Conservation (phyloP, 2,329 filamentous ascomycete genomes). For the Phoma sp. region DNA sequence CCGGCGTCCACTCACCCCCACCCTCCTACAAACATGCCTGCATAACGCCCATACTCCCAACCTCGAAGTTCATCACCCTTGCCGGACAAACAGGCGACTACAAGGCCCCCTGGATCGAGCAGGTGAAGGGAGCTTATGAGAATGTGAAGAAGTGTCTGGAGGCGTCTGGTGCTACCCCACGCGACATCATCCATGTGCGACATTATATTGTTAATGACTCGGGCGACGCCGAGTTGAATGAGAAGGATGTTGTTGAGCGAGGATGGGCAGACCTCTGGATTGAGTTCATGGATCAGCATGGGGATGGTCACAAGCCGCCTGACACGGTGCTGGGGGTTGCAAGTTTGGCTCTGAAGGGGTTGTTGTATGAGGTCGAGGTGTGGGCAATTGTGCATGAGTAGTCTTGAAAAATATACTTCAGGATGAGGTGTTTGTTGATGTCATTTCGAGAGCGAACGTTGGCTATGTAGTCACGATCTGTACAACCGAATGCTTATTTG, state of each 20-base stretch:
- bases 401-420: not conserved
- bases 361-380: conserved; percentile 45
- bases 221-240: conserved; percentile 31
- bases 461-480: not conserved
- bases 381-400: conserved; percentile 35
- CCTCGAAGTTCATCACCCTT: conserved; percentile 39
- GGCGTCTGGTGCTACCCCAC: conserved; percentile 39
- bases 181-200: conserved; percentile 43
- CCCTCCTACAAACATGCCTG: conserved; percentile 41
- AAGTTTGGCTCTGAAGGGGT: conserved; percentile 35
- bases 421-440: not conserved
- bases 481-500: conserved; percentile 26
- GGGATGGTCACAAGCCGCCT: conserved; percentile 43
- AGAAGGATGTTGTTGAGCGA: conserved; percentile 31
- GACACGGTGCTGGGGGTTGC: conserved; percentile 47
- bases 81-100: conserved; percentile 41
- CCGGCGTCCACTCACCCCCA: conserved; percentile 31
- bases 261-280: conserved; percentile 45
- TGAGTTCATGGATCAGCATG: conserved; percentile 44
- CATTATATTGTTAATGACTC: conserved; percentile 47
- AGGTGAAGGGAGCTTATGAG: conserved; percentile 39
- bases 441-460: not conserved
- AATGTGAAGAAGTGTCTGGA: conserved; percentile 34
- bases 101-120: conserved; percentile 26
- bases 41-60: conserved; percentile 38